Evolutionary conservation across 2,329 filamentous ascomycete genomes (phyloP).

Genomic region (Pseudocercospora musae): DNA sequence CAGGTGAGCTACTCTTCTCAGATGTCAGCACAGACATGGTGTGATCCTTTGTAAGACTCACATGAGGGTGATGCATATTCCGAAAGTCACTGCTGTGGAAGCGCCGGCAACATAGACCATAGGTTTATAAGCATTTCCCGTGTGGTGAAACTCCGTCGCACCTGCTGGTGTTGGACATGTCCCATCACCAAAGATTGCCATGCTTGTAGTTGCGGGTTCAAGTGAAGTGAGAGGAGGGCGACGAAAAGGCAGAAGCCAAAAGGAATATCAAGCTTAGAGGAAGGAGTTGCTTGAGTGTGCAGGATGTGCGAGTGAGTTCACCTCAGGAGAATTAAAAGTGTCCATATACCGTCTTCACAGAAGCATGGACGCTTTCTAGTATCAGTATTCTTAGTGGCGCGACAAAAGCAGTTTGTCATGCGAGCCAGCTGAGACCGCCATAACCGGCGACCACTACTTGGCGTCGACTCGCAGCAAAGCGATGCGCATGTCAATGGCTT

Average conservation of each 20-base stretch:
- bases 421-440: background rate
- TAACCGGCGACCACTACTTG: background rate
- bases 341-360: background rate
- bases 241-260: background rate
- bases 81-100: slow-evolving; percentile 19
- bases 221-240: background rate
- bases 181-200: slow-evolving; percentile 2
- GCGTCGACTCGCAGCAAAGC: background rate
- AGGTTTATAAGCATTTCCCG: slow-evolving; percentile 20
- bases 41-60: background rate
- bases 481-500: background rate
- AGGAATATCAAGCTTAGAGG: background rate
- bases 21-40: background rate
- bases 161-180: slow-evolving; percentile 29
- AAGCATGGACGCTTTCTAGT: background rate
- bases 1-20: slow-evolving; percentile 23
- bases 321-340: background rate
- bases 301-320: background rate
- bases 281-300: background rate
- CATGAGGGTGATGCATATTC: slow-evolving; percentile 24
- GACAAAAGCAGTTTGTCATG: background rate
- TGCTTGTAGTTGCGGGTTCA: background rate
- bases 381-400: background rate
- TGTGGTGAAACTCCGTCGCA: slow-evolving; percentile 39
- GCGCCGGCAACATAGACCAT: slow-evolving; percentile 21